These are phyloP conservation scores for Podospora australis DNA, from an alignment of 495 filamentous ascomycete species.

Conservation along the genomic window DNA sequence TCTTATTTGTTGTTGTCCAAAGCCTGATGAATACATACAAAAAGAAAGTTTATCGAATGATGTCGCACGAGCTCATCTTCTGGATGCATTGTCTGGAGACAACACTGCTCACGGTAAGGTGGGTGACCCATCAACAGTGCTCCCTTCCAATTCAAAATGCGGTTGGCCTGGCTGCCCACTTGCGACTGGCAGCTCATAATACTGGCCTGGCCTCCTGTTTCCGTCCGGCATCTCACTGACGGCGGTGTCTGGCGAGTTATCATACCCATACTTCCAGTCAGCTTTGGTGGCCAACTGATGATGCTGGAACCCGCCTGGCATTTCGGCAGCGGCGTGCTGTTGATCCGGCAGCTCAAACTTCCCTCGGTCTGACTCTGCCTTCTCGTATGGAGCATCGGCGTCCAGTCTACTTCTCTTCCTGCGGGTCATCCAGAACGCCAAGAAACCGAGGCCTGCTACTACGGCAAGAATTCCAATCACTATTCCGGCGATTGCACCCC, in stretches of 20 bases:
- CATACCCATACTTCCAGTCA: not conserved
- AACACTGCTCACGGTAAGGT: not conserved
- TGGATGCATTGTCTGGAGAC: not conserved
- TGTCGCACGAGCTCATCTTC: no score
- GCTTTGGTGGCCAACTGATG: not conserved
- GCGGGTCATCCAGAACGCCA: not conserved
- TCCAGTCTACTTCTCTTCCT: not conserved
- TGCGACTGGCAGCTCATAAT: not conserved
- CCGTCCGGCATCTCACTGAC: not conserved
- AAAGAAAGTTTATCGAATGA: no score
- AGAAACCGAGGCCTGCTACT: not conserved
- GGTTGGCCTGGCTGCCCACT: not conserved
- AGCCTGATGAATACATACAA: no score
- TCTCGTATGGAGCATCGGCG: not conserved
- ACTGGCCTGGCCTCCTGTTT: not conserved
- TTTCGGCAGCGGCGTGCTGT: not conserved
- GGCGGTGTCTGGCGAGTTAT: not conserved
- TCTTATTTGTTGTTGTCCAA: no score
- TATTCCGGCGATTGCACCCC: constrained; percentile 5
- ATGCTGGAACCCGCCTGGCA: not conserved
- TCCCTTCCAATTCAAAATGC: constrained; percentile 1
- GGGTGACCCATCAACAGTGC: not conserved
- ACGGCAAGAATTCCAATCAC: not conserved
- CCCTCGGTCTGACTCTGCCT: not conserved
- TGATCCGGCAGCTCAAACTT: not conserved